These are phyloP conservation scores for Xylaria sp. DNA, from an alignment of 2,329 filamentous ascomycete genomes.

Conservation along the genomic window DNA sequence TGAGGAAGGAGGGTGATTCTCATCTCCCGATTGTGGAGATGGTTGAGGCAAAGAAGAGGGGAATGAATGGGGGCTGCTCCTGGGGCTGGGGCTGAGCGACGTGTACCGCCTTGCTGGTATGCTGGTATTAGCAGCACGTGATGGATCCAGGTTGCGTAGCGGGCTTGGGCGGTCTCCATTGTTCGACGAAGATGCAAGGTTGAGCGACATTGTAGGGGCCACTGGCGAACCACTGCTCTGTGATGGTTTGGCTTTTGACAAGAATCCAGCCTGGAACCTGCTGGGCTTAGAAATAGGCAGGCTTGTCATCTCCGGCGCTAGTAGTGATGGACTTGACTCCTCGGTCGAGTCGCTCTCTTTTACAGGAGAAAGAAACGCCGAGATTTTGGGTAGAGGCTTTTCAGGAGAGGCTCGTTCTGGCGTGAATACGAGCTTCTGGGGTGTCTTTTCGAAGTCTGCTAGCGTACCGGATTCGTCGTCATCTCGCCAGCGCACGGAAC, in stretches of 20 bases:
- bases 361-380: conserved; percentile 63
- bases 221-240: conserved; percentile 68
- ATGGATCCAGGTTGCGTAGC: conserved; percentile 61
- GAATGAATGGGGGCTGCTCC: conserved; percentile 37
- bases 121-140: conserved; percentile 61
- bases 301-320: conserved; percentile 59
- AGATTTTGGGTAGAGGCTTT: conserved; percentile 58
- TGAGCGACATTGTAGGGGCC: conserved; percentile 66
- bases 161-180: conserved; percentile 64
- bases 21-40: conserved; percentile 55
- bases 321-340: conserved; percentile 67
- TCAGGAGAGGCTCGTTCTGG: conserved; percentile 64
- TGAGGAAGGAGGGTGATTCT: conserved; percentile 63
- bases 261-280: conserved; percentile 89
- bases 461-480: conserved; percentile 87
- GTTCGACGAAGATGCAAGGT: conserved; percentile 65
- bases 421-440: conserved; percentile 72
- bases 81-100: conserved; percentile 47
- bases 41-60: conserved; percentile 45
- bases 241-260: conserved; percentile 67
- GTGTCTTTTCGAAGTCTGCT: conserved; percentile 92
- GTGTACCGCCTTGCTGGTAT: conserved; percentile 55
- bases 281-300: conserved; percentile 65
- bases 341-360: conserved; percentile 66
- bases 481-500: conserved; percentile 90